Base-by-base conservation (phyloP, 1,284 basidiomycete genomes). In the Tilletia indica region DNA sequence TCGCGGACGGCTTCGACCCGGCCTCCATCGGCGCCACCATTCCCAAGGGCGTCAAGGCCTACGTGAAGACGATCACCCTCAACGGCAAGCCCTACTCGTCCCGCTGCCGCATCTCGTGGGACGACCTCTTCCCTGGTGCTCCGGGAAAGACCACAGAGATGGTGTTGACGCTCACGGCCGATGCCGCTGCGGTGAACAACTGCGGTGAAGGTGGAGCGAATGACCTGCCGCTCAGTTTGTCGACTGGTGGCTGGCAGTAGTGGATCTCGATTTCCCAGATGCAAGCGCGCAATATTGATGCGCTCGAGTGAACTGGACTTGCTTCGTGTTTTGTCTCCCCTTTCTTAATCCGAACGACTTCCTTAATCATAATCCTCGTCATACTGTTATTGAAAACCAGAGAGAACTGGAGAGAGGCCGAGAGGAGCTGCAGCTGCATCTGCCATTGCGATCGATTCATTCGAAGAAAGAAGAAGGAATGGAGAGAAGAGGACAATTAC, bases 1-100 rank as follows among this genome's bases (percentile, higher is more conserved):
- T 31, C n/a, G 78, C 74, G 66, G 63, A 68, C 9, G 73, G 75
- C 19, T 81, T 76, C 54, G 79, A 79, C 47, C 11, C 38, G 12
- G 25, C 36, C 58, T 66, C 69, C 21, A 36, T 71, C 8, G 42
- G 21, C 16, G 31, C 68, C 21, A 56, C 25, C 19, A 69, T 74
- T 36, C 74, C 72, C 19, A 11, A 34, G n/a, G 69, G 63, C 47
- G 67, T 47, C 49, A 56, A 70, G 21, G 73, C 73, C 21, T 75
- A 74, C 67, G 74, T 75, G 19, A 61, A 63, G 19, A 63, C 42
- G n/a, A 73, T 75, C 42, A 36, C 68, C 21, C 64, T 75, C 69
- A 70, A 75, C 51, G 74, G 74, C 16, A 42, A 64, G 21, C 42
- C 63, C 68, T 67, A 74, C 51, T 36, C 38, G 25, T 31, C 25